Evolutionary conservation across 768 basidiomycete species (phyloP).

Genomic region (Tricholomella constricta): DNA sequence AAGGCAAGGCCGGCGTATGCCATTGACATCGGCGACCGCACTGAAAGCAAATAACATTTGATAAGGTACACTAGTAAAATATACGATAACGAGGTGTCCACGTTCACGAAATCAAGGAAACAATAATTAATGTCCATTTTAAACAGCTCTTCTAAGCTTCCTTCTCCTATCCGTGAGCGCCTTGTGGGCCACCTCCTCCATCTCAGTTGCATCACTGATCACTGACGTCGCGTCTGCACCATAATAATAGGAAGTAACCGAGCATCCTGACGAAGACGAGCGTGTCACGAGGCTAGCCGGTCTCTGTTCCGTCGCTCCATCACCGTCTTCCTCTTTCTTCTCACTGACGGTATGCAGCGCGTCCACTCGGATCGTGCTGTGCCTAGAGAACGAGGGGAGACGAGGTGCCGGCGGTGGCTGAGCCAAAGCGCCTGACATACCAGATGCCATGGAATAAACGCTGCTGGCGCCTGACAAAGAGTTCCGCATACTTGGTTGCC

Average conservation of each 20-base stretch:
- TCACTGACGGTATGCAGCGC: conserved; percentile 7
- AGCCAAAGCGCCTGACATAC: conserved; percentile 2
- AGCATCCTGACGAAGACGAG: conserved; percentile 17
- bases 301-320: not conserved
- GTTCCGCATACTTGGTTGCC: conserved; percentile 8
- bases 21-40: no score
- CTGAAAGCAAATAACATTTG: no score
- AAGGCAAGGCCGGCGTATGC: no score
- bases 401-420: conserved; percentile 5
- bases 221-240: conserved; percentile 1
- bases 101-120: not conserved
- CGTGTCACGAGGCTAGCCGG: conserved; percentile 9
- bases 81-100: no score
- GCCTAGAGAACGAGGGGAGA: conserved; percentile 17
- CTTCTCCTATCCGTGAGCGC: conserved; percentile 5
- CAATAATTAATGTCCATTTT: not conserved
- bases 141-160: conserved; percentile 1
- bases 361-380: conserved; percentile 17
- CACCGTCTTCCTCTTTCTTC: conserved; percentile 2
- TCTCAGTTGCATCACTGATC: not conserved
- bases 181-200: conserved; percentile 1
- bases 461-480: conserved; percentile 24
- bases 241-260: conserved; percentile 16
- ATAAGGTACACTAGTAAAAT: no score
- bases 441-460: conserved; percentile 26